phyloP scores from a whole-genome alignment of 176 grass and related monocot species.

The Cenchrus americanus region DNA sequence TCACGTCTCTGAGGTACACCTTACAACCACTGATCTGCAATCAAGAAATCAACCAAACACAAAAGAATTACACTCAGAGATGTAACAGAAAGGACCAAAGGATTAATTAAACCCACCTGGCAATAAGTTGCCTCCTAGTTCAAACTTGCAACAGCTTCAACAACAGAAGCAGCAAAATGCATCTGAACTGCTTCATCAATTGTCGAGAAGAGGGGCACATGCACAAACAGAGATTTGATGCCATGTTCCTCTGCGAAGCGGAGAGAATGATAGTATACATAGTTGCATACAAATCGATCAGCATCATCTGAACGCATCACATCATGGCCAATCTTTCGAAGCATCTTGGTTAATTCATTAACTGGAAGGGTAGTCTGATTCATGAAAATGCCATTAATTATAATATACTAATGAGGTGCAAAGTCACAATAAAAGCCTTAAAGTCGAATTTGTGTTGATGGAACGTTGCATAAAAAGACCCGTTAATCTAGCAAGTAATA shows the following conservation, averaged over 20 bases:
- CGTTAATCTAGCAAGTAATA: not conserved
- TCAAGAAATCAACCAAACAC: not conserved
- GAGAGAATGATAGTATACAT: slow-evolving; percentile 92
- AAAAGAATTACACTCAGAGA: not conserved
- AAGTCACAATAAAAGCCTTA: not conserved
- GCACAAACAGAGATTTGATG: slow-evolving; percentile 92
- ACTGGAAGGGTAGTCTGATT: slow-evolving; percentile 76
- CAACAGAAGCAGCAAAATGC: slow-evolving; percentile 76
- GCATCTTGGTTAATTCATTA: slow-evolving; percentile 64
- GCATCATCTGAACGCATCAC: slow-evolving; percentile 81
- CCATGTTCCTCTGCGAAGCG: slow-evolving; percentile 77
- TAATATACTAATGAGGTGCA: not conserved
- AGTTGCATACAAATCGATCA: slow-evolving; percentile 93
- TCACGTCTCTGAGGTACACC: not conserved
- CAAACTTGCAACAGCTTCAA: slow-evolving; percentile 63
- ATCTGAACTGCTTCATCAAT: slow-evolving; percentile 91
- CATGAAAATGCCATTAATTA: not conserved
- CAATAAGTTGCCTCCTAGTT: slow-evolving; percentile 41
- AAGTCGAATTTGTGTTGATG: not conserved
- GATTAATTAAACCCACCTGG: not conserved
- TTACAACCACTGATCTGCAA: slow-evolving; percentile 33
- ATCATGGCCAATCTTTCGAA: slow-evolving; percentile 82
- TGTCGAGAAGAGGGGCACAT: slow-evolving; percentile 89
- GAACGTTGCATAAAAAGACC: not conserved
- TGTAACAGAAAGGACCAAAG: not conserved